Evolutionary conservation across 805 yeast genomes (phyloP).

Genomic region (Metschnikowia cubensis): DNA sequence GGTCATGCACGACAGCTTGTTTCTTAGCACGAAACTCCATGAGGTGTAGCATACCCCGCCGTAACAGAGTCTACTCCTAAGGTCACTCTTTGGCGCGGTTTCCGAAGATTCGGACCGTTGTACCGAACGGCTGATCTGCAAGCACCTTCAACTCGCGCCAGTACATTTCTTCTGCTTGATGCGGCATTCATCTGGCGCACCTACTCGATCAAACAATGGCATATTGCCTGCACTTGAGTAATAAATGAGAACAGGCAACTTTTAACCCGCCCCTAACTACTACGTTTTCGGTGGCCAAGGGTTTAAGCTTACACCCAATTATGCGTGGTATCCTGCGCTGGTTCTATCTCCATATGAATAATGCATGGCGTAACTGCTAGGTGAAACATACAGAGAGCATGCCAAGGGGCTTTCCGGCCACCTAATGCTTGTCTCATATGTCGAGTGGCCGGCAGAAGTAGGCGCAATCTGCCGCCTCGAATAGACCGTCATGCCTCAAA

Average conservation of each 20-base stretch:
- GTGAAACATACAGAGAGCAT: background rate
- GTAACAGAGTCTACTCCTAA: background rate
- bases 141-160: background rate
- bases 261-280: background rate
- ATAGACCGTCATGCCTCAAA: background rate
- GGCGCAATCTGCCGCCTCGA: slow-evolving; percentile 1
- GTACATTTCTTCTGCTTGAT: background rate
- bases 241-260: background rate
- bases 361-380: background rate
- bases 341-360: background rate
- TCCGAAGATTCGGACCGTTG: background rate
- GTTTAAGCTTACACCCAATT: background rate
- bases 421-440: background rate
- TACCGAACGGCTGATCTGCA: slow-evolving; percentile 1
- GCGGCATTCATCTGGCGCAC: slow-evolving; percentile 1
- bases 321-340: slow-evolving; percentile 1
- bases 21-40: background rate
- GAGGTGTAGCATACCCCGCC: background rate
- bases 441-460: background rate
- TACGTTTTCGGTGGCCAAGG: background rate
- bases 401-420: background rate
- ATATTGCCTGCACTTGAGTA: background rate
- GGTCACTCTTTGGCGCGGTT: background rate
- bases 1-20: background rate
- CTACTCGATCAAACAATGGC: background rate